These are phyloP conservation scores for Vicia villosa DNA, from an alignment of 306 rosid species.

Conservation along the genomic window DNA sequence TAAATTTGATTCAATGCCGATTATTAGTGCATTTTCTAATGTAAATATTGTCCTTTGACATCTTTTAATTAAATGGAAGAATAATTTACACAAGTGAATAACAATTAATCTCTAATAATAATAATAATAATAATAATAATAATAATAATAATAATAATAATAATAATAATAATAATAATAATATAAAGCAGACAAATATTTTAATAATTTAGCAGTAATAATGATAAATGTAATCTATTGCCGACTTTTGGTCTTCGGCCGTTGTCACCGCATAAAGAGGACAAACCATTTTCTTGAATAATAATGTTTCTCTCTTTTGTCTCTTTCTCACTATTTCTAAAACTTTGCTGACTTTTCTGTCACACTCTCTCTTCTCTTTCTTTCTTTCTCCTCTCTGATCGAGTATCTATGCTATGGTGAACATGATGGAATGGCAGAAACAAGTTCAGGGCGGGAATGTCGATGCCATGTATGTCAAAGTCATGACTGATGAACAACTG, in stretches of 20 bases:
- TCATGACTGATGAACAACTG: constrained; percentile 94
- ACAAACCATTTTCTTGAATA: background rate
- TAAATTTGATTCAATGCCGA: too few species aligned
- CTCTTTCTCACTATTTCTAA: background rate
- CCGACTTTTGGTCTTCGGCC: background rate
- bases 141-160: too few species aligned
- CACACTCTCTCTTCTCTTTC: background rate
- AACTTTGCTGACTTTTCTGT: constrained; percentile 31
- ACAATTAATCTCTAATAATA: too few species aligned
- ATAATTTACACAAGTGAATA: too few species aligned
- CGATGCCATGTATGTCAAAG: constrained; percentile 66
- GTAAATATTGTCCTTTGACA: too few species aligned
- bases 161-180: too few species aligned
- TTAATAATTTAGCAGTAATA: background rate
- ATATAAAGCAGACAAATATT: background rate
- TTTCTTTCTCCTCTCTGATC: too few species aligned
- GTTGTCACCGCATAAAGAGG: constrained; percentile 14
- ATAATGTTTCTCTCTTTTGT: constrained; percentile 31
- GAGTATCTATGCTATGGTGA: constrained; percentile 30
- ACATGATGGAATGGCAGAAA: constrained; percentile 69
- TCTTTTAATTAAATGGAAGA: too few species aligned
- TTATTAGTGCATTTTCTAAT: too few species aligned
- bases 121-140: too few species aligned
- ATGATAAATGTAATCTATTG: background rate
- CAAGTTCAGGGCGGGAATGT: constrained; percentile 42